phyloP scores from a whole-genome alignment of 2,329 filamentous ascomycete genomes.

The Bipolaris gigantea region DNA sequence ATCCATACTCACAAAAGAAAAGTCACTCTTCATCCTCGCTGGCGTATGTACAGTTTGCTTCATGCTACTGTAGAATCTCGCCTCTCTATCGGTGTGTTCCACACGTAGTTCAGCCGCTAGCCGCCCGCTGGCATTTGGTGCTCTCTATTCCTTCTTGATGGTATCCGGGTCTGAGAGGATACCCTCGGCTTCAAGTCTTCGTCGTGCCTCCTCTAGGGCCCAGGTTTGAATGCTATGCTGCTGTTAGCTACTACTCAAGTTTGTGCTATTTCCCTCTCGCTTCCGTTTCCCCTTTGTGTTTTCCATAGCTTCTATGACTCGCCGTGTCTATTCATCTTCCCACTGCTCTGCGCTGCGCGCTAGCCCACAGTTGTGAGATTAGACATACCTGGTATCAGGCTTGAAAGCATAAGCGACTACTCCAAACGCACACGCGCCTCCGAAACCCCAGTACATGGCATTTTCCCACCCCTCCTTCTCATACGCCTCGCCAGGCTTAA shows the following conservation, averaged over 20 bases:
- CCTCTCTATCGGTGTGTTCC: background rate
- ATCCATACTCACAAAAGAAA: slow-evolving; percentile 14
- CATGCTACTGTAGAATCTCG: slow-evolving; percentile 4
- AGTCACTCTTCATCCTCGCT: background rate
- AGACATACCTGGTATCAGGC: slow-evolving; percentile 94
- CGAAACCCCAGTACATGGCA: slow-evolving; percentile 81
- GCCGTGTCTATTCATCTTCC: background rate
- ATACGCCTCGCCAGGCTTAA: slow-evolving; percentile 93
- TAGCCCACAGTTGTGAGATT: background rate
- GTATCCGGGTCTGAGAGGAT: slow-evolving; percentile 79
- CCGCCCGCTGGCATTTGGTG: background rate
- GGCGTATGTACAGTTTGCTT: slow-evolving; percentile 12
- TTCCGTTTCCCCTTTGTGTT: background rate
- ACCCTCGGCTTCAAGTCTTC: slow-evolving; percentile 93
- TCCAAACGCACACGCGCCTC: slow-evolving; percentile 72
- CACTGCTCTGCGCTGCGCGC: background rate
- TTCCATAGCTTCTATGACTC: background rate
- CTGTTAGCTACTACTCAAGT: slow-evolving; percentile 19
- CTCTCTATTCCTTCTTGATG: slow-evolving; percentile 46
- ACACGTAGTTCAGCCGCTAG: background rate
- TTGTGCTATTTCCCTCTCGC: background rate
- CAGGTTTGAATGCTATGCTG: slow-evolving; percentile 89
- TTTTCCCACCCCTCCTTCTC: slow-evolving; percentile 97
- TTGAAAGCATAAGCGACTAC: slow-evolving; percentile 90
- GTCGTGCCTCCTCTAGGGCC: slow-evolving; percentile 94